Percentiles rank a stretch among this genome's conserved stretches.
Conservation (phyloP, 495 filamentous ascomycete species). For the Xylaria grammica region DNA sequence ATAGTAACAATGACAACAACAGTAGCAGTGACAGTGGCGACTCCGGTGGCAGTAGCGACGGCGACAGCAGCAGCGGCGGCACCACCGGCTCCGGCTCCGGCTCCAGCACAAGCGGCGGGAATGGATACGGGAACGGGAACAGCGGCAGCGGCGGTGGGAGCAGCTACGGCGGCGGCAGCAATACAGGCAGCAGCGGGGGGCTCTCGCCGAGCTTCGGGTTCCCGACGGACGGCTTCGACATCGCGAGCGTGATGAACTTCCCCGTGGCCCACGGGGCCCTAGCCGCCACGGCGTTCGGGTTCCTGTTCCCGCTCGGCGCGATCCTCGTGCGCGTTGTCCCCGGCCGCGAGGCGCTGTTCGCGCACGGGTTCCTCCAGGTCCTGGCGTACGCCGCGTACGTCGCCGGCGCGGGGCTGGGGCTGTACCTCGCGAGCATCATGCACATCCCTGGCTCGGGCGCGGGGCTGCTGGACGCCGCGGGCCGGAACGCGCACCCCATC, state of each 20-base stretch:
- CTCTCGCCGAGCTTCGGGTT: conserved; percentile 24
- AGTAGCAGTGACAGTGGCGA: neutral
- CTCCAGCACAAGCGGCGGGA: neutral
- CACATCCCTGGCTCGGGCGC: conserved; percentile 29
- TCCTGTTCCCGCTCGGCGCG: conserved; percentile 61
- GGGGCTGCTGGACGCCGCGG: conserved; percentile 34
- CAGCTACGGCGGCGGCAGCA: neutral
- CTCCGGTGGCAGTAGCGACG: neutral
- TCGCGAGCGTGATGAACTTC: conserved; percentile 8
- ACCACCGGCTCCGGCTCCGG: neutral
- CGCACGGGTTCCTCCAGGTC: conserved; percentile 63
- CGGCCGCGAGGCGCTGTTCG: conserved; percentile 33
- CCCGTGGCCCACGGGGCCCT: conserved; percentile 50
- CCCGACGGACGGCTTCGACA: conserved; percentile 29
- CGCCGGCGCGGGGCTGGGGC: conserved; percentile 63
- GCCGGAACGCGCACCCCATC: conserved; percentile 49
- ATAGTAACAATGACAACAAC: neutral
- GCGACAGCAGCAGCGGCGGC: neutral
- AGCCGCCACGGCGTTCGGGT: conserved; percentile 49
- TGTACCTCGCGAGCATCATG: conserved; percentile 52
- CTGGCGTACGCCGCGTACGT: conserved; percentile 56
- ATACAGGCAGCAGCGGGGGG: neutral
- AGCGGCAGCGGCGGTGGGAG: conserved; percentile 4
- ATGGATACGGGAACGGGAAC: neutral
- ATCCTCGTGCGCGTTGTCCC: conserved; percentile 58